Base-by-base conservation (phyloP, 208 protist genomes). In the Sergeia podlipaevii region DNA sequence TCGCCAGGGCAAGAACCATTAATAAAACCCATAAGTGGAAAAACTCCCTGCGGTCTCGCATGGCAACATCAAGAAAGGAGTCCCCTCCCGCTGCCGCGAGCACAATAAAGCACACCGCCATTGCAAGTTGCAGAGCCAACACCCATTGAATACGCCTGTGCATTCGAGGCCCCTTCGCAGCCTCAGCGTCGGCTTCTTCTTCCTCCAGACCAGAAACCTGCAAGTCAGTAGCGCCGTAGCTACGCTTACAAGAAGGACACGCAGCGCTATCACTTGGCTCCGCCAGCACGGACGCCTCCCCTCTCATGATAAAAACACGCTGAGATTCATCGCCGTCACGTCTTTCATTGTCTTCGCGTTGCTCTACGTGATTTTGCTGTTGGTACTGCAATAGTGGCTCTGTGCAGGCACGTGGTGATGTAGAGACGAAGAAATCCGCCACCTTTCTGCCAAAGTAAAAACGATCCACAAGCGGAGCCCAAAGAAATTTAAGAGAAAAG, bases 401-500 rank as follows among this genome's bases (percentile, higher is more conserved):
- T n/a, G 11, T 15, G 28, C 44, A 6, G 30, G 10, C 11, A 60
- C 18, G n/a, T 66, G 60, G 17, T 60, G 46, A n/a, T 55, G 59
- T 6, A 70, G n/a, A 23, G 67, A 67, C 64, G 58, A 70, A 21
- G 53, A 55, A 15, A 50, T 48, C 23, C 62, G 28, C 15, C 50
- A 47, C 4, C 52, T 4, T 27, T 24, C 18, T 37, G 15, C 17
- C 1, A 11, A n/a, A 60, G 46, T 66, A 80, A 48, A 33, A 57
- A 41, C 38, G 46, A 38, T 80, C 73, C 7, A 80, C 60, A 1
- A 80, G 2, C 3, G 73, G 73, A 4, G 69, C 69, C 73, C 73
- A 80, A 24, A 80, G 41, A 24, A 80, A 67, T 47, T 80, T 80
- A 38, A 80, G 46, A n/a, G 68, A 56, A 37, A 75, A 80, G 20